Percentiles rank a stretch among this genome's conserved stretches.
These are phyloP conservation scores for Solanum chiquidenum DNA, from an alignment of 257 asterid genomes.

Conservation along the genomic window DNA sequence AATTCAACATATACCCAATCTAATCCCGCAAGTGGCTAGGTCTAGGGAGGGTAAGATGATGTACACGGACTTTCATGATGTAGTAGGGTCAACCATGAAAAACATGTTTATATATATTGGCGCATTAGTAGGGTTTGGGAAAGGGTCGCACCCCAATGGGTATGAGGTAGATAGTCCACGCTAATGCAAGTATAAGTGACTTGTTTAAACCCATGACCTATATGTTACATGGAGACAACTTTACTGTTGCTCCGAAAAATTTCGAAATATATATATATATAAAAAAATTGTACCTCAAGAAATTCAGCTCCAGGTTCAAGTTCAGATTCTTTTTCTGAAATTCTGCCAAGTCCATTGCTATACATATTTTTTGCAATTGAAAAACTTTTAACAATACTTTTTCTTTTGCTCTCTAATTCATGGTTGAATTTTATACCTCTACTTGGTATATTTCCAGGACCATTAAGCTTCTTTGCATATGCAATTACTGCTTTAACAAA, in stretches of 20 bases:
- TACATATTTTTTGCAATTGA: slow-evolving; percentile 49
- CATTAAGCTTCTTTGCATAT: slow-evolving; percentile 42
- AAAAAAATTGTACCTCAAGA: slow-evolving; percentile 37
- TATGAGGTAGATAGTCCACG: not conserved
- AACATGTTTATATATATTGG: not conserved
- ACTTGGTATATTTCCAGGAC: slow-evolving; percentile 8
- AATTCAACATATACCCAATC: not conserved
- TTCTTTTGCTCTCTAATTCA: slow-evolving; percentile 42
- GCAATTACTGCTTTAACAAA: slow-evolving; percentile 65
- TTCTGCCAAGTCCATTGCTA: not conserved
- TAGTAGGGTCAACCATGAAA: not conserved
- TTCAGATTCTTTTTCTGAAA: slow-evolving; percentile 31
- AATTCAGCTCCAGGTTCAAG: slow-evolving; percentile 68
- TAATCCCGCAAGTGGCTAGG: not conserved
- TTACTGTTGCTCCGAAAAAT: not conserved
- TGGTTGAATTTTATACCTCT: slow-evolving; percentile 13
- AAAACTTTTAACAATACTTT: slow-evolving; percentile 38
- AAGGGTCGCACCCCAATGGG: not conserved
- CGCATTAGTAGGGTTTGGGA: not conserved
- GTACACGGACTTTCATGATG: not conserved
- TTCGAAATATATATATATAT: not conserved
- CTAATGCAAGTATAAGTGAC: not conserved
- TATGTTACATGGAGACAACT: not conserved
- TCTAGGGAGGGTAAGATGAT: not conserved
- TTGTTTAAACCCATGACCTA: not conserved